A percentile compares a stretch with the other conserved stretches of the same genome.
These are phyloP conservation scores for Datisca glomerata DNA, from an alignment of 306 rosid species.

Conservation along the genomic window DNA sequence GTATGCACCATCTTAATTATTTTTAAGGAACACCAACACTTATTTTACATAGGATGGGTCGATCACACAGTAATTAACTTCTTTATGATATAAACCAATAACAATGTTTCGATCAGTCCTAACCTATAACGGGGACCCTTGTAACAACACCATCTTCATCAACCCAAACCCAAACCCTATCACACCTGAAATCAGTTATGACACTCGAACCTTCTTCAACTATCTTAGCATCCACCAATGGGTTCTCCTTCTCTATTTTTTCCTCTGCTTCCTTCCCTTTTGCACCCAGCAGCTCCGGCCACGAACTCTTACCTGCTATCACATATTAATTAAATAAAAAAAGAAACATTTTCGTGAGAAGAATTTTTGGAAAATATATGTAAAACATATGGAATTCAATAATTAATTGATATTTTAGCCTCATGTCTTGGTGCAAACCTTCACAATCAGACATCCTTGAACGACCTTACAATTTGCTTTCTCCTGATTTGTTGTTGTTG, in stretches of 20 bases:
- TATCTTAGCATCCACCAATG: constrained; percentile 15
- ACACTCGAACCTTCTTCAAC: constrained; percentile 25
- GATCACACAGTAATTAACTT: too few relatives aligned
- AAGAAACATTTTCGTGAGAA: neutral
- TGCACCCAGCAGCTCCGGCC: constrained; percentile 45
- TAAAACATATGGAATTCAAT: too few relatives aligned
- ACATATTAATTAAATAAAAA: neutral
- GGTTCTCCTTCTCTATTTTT: constrained; percentile 28
- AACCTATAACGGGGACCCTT: constrained; percentile 33
- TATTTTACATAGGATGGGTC: too few relatives aligned
- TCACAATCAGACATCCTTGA: too few relatives aligned
- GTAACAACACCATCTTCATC: constrained; percentile 14
- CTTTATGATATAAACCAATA: too few relatives aligned
- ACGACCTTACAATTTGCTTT: too few relatives aligned
- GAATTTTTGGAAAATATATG: neutral
- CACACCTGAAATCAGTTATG: constrained; percentile 27
- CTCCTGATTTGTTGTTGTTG: too few relatives aligned
- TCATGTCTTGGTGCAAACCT: too few relatives aligned
- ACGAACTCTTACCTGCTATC: constrained; percentile 37
- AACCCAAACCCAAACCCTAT: constrained; percentile 45
- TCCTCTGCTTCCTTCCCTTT: constrained; percentile 24
- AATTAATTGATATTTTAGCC: too few relatives aligned
- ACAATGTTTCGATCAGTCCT: too few relatives aligned
- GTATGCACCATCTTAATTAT: too few relatives aligned
- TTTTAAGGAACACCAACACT: too few relatives aligned